phyloP scores from a whole-genome alignment of 208 protist genomes.

The Wallacemonas sp. region DNA sequence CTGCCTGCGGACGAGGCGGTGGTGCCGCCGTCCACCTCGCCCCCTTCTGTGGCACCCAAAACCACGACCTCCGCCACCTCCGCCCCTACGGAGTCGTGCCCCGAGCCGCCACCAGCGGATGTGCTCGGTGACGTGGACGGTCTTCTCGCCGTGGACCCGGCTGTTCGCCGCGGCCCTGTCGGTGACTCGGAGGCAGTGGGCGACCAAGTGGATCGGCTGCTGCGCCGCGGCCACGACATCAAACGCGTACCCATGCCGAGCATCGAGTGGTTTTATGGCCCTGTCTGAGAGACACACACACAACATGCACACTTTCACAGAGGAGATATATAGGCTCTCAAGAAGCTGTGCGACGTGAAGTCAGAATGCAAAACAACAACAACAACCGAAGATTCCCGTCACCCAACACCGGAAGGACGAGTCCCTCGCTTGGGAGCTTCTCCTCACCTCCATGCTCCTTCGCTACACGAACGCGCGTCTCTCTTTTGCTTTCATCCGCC shows the following conservation, averaged over 20 bases:
- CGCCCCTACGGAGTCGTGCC: no score
- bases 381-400: no score
- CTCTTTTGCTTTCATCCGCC: no score
- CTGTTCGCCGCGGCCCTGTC: not conserved
- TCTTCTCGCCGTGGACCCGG: no score
- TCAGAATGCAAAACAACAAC: no score
- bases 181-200: conserved; percentile 4
- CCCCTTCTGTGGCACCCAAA: not conserved
- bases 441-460: no score
- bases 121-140: no score
- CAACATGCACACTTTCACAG: not conserved
- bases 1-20: not conserved
- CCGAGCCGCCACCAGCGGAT: no score
- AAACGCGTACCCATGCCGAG: conserved; percentile 59
- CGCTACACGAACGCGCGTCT: no score
- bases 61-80: not conserved
- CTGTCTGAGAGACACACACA: not conserved
- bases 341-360: not conserved
- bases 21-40: not conserved
- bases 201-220: conserved; percentile 19
- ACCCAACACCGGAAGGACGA: no score
- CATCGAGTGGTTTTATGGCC: conserved; percentile 50
- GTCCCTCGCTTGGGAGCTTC: no score
- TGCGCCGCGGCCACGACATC: conserved; percentile 27
- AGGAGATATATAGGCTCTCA: not conserved